These are phyloP conservation scores for Penicillium brasilianum DNA, from an alignment of 2,329 filamentous ascomycete species.

Conservation along the genomic window DNA sequence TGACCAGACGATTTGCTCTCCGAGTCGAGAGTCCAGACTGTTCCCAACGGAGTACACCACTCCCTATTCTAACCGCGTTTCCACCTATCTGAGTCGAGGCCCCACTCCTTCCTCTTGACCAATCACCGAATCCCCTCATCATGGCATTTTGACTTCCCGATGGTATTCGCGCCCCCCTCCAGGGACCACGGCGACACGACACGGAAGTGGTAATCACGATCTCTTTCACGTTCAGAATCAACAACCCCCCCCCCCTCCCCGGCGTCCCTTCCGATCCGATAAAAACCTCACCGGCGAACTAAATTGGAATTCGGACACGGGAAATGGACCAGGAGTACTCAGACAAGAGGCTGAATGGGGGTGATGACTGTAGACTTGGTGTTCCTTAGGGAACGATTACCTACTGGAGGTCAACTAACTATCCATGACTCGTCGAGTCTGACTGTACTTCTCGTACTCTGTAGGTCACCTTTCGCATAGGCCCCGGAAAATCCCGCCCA, in stretches of 20 bases:
- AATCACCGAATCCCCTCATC: constrained; percentile 3
- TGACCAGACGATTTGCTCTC: neutral
- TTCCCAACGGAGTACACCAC: neutral
- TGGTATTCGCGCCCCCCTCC: neutral
- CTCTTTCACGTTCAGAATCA: neutral
- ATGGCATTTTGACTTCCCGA: constrained; percentile 6
- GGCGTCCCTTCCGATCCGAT: neutral
- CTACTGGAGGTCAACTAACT: no score
- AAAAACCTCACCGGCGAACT: neutral
- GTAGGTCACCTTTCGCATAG: neutral
- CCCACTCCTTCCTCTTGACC: neutral
- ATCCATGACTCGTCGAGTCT: neutral
- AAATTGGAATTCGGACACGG: neutral
- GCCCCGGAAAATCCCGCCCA: constrained; percentile 4
- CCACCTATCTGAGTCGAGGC: neutral
- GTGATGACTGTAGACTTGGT: no score
- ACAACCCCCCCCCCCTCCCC: no score
- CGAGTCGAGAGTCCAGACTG: neutral
- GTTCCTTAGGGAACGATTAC: no score
- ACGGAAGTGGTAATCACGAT: neutral
- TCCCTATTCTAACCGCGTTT: neutral
- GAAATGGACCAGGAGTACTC: neutral
- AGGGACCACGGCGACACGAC: constrained; percentile 3
- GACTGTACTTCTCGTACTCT: neutral
- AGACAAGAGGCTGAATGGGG: no score